Evolutionary conservation across 1,284 basidiomycete genomes (phyloP), one percentile per base, ranked within the genome.

Genomic region (Ceratobasidium sp.): DNA sequence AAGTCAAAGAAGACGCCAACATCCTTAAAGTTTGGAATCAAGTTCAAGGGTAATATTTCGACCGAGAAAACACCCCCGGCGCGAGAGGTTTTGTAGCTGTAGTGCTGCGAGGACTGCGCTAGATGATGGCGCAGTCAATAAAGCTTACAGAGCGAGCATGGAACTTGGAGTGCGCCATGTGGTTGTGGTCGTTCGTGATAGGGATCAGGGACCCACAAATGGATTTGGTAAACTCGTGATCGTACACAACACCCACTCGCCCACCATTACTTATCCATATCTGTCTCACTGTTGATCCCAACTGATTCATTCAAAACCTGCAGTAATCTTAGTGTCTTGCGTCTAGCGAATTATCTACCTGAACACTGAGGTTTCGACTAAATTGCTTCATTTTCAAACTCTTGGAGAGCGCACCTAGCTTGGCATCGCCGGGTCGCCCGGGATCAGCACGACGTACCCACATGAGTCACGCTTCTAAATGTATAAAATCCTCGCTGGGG

Each of bases 101-200:
- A 10, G 40, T 23, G 42, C 40, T 42, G n/a, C 38, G 38, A 23
- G 9, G n/a, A 23, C 42, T 66, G 23, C 23, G 64, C 44, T 23
- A 17, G 12, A 12, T 66, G 64, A 66, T 66, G 64, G 64, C 64
- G 64, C 64, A 66, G 64, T 26, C 42, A 23, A 13, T 13, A 42
- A 64, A 42, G 62, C 10, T 42, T 40, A 23, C n/a, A 13, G 9
- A 42, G n/a, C 38, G 17, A 46, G 28, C 10, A 2, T 12, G 15
- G 44, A 9, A 40, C 62, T 42, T 64, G 15, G 6, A 13, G 33
- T 64, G 64, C 15, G 26, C 64, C 64, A 66, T 66, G 44, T 28
- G 64, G 64, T 2, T 54, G 66, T 15, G 66, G 48, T 68, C 20
- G 46, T 33, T 28, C 12, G n/a, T 17, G 50, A 33, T 44, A 23